Conservation (phyloP, 2,329 filamentous ascomycete species). For the Fusarium sp. region DNA sequence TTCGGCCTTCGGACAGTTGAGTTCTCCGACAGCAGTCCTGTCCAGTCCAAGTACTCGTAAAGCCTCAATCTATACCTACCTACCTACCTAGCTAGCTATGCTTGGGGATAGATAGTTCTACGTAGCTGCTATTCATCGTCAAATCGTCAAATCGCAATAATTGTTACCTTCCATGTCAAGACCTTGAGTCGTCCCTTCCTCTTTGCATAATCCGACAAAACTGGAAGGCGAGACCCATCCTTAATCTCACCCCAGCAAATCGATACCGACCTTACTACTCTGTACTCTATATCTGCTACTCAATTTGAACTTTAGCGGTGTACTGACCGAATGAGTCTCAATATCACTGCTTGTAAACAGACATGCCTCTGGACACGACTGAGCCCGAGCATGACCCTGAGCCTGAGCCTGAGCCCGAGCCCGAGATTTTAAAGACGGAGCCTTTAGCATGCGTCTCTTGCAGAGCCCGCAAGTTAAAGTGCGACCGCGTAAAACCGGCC, state of each 20-base stretch:
- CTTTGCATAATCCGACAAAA: slow-evolving; percentile 8
- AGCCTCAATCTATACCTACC: slow-evolving; percentile 18
- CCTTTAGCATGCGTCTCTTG: slow-evolving; percentile 85
- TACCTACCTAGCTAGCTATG: neutral
- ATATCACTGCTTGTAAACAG: neutral
- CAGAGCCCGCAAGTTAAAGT: slow-evolving; percentile 85
- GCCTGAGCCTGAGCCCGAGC: slow-evolving; percentile 15
- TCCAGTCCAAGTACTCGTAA: slow-evolving; percentile 26
- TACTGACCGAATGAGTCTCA: slow-evolving; percentile 30
- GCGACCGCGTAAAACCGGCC: slow-evolving; percentile 81
- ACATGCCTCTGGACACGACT: slow-evolving; percentile 40
- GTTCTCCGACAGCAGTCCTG: slow-evolving; percentile 25
- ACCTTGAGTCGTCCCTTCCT: neutral
- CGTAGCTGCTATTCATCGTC: slow-evolving; percentile 7
- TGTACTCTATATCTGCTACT: neutral
- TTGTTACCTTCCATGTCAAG: neutral
- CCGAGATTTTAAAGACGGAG: slow-evolving; percentile 48
- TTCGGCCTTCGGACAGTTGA: slow-evolving; percentile 43
- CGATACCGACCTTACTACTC: neutral
- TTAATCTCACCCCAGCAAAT: neutral
- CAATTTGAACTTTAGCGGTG: neutral
- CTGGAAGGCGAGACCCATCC: neutral
- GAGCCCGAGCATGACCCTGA: slow-evolving; percentile 35
- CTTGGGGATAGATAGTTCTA: slow-evolving; percentile 6
- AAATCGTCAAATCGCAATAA: slow-evolving; percentile 9